Conservation (phyloP, 2,329 filamentous ascomycete species). For the Verticillium klebahnii region DNA sequence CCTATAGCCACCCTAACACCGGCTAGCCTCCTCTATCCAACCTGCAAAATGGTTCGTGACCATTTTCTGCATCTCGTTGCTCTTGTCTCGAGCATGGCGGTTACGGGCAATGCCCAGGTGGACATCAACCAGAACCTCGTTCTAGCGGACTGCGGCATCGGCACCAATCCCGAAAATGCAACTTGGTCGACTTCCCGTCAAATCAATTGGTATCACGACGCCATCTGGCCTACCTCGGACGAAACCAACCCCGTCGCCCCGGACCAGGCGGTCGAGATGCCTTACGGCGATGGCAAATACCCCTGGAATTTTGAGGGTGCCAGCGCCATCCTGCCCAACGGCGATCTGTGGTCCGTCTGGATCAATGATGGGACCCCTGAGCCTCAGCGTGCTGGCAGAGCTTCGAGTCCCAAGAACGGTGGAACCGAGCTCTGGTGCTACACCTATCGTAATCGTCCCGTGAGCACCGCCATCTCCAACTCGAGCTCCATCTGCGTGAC, state of each 20-base stretch:
- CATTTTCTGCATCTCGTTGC: background rate
- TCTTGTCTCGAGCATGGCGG: background rate
- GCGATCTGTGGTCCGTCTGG: slow-evolving; percentile 35
- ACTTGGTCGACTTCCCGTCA: slow-evolving; percentile 38
- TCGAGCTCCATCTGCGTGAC: slow-evolving; percentile 32
- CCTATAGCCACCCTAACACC: background rate
- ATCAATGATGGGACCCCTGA: slow-evolving; percentile 35
- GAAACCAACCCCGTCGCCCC: slow-evolving; percentile 29
- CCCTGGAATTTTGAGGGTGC: slow-evolving; percentile 32
- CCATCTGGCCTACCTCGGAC: slow-evolving; percentile 28
- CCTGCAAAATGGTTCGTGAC: background rate
- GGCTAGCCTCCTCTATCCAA: background rate
- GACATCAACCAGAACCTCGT: slow-evolving; percentile 30
- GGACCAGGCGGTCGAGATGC: slow-evolving; percentile 33
- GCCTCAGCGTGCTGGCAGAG: slow-evolving; percentile 32
- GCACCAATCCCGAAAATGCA: slow-evolving; percentile 31
- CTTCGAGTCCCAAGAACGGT: slow-evolving; percentile 33
- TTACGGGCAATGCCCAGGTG: slow-evolving; percentile 16
- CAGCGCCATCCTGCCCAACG: slow-evolving; percentile 32
- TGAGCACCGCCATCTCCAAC: slow-evolving; percentile 30
- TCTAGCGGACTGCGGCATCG: slow-evolving; percentile 37
- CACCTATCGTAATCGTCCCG: slow-evolving; percentile 34
- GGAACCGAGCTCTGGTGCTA: slow-evolving; percentile 34
- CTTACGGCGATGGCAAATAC: slow-evolving; percentile 31
- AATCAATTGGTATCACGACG: slow-evolving; percentile 37